Base-by-base conservation (phyloP, 2,329 filamentous ascomycete genomes). In the Fusarium drepaniforme region DNA sequence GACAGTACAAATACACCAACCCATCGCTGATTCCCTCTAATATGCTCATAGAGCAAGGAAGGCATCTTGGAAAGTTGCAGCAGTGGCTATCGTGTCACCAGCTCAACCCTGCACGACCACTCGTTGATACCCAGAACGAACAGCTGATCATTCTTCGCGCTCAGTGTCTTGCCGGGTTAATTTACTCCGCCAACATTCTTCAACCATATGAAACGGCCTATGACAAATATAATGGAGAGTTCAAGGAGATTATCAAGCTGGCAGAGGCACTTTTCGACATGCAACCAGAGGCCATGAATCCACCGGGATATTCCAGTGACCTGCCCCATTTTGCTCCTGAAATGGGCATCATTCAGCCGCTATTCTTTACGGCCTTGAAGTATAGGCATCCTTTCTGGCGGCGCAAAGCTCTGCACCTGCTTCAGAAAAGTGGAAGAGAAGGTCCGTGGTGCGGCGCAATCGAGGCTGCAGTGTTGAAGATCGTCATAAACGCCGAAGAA, bases 291-390 rank as follows among this genome's bases (percentile, higher is more conserved):
- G 12, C 3, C 7, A 5, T 33, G 16, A 21, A 21, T 8, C 21
- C 49, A 7, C 15, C 49, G 13, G 49, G 1, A 33, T 8, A 30
- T 15, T 33, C 28, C 18, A 12, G 28, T n/a, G 18, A 9, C 18
- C 49, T 53, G 3, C 49, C 28, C 1, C 2, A 53, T 33, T 53
- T 53, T 1, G 18, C 49, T 33, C 49, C 49, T 0, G 49, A 53
- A 21, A 77, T 77, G 73, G 71, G 73, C 0, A 70, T 76, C 1
- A 76, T 77, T 0, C 73, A 77, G 1, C 73, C 75, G 0, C 13
- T 77, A 1, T 76, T 76, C 5, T 66, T 70, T 9, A 35, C 68
- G 0, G 75, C 71, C 0, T 46, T 72, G 5, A 77, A 58, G 33
- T 58, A 58, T 4, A 18, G 53, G 21, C 53, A 58, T 37, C 33